phyloP scores from a whole-genome alignment of 805 yeast species.

The Nakazawaea ernobii region DNA sequence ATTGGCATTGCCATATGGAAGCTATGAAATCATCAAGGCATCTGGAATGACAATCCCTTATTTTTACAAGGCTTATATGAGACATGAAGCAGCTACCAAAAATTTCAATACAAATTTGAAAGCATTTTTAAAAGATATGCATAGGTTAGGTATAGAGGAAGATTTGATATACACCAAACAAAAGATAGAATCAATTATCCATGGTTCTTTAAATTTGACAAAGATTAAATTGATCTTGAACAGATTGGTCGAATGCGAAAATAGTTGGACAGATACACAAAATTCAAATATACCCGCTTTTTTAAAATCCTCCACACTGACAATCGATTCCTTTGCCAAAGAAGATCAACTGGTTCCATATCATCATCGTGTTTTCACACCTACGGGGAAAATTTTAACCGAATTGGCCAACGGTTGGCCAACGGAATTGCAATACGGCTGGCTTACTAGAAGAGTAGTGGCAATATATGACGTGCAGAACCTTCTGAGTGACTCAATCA shows the following conservation, averaged over 20 bases:
- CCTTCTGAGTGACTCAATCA: conserved; percentile 19
- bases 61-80: conserved; percentile 85
- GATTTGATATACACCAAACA: conserved; percentile 38
- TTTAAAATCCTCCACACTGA: conserved; percentile 49
- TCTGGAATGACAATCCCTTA: conserved; percentile 82
- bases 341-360: conserved; percentile 40
- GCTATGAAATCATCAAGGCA: conserved; percentile 71
- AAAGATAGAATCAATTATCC: conserved; percentile 54
- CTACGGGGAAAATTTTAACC: conserved; percentile 82
- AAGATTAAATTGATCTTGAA: conserved; percentile 63
- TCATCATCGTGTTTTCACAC: conserved; percentile 72
- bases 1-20: conserved; percentile 62
- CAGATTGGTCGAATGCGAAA: conserved; percentile 34
- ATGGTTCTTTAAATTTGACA: conserved; percentile 66
- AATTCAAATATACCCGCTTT: conserved; percentile 29
- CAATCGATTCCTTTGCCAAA: conserved; percentile 79
- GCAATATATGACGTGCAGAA: conserved; percentile 49
- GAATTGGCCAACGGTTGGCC: conserved; percentile 91
- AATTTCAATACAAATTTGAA: conserved; percentile 45
- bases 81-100: conserved; percentile 90
- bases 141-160: conserved; percentile 21
- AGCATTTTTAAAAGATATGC: conserved; percentile 32
- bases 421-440: conserved; percentile 74
- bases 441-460: conserved; percentile 83
- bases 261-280: conserved; percentile 33